Evolutionary conservation across 108 stramenopile genomes (phyloP).

Genomic region (Fragilaria crotonensis): DNA sequence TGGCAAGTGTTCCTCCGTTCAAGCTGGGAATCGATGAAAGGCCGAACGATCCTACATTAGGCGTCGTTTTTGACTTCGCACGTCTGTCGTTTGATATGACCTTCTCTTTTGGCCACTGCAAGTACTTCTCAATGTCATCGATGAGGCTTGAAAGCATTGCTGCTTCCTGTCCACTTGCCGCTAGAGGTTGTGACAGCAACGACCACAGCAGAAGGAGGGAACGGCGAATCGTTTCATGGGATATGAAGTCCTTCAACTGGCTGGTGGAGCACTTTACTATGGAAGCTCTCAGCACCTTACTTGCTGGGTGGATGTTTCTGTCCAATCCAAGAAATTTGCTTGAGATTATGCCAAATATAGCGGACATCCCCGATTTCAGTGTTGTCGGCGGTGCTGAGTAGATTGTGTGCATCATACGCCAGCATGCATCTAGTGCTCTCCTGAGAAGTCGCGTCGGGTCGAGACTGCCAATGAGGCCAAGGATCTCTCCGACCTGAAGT

Average conservation of each 20-base stretch:
- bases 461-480: background rate
- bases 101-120: conserved; percentile 4
- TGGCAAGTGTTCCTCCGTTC: background rate
- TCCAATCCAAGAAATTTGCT: background rate
- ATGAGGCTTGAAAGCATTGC: background rate
- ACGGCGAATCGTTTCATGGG: background rate
- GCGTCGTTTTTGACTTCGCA: background rate
- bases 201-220: background rate
- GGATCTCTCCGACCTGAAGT: background rate
- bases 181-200: background rate
- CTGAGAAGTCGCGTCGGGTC: background rate
- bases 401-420: conserved; percentile 1
- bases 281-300: background rate
- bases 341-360: background rate
- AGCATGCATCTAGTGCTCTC: background rate
- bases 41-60: background rate
- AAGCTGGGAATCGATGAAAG: conserved; percentile 4
- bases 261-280: background rate
- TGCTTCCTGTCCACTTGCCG: background rate
- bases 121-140: background rate
- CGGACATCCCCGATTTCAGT: background rate
- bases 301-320: too few relatives aligned
- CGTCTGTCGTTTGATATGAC: background rate
- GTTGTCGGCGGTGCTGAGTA: background rate
- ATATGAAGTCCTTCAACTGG: background rate